phyloP scores from a whole-genome alignment of 352 stramenopile genomes.

The Blastocystis sp. region DNA sequence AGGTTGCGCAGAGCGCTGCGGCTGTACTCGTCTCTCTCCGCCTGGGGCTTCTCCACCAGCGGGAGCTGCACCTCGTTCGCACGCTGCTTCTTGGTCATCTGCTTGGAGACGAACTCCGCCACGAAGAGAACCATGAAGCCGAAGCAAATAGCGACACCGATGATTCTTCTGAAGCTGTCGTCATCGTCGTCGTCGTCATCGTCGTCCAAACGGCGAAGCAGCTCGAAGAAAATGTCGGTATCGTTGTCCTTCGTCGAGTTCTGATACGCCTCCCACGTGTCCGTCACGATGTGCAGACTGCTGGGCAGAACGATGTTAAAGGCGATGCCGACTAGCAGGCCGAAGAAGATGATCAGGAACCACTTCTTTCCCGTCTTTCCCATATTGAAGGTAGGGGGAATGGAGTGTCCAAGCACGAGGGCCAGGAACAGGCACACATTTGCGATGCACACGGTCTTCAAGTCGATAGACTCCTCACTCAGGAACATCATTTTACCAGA shows the following conservation, averaged over 20 bases:
- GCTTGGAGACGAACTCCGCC: conserved; percentile 49
- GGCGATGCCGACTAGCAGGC: conserved; percentile 22
- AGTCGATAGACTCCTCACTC: not conserved
- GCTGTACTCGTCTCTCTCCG: not conserved
- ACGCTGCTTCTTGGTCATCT: conserved; percentile 39
- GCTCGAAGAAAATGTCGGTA: not conserved
- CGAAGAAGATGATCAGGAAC: conserved; percentile 51
- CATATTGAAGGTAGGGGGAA: conserved; percentile 24
- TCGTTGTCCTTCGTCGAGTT: not conserved
- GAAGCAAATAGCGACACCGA: conserved; percentile 55
- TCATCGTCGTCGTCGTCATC: conserved; percentile 49
- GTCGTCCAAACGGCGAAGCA: not conserved
- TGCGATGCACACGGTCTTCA: not conserved
- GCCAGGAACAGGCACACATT: conserved; percentile 26
- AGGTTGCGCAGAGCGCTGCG: conserved; percentile 18
- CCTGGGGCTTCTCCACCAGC: not conserved
- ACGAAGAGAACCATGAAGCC: conserved; percentile 63
- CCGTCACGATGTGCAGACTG: conserved; percentile 56
- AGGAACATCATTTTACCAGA: conserved; percentile 30
- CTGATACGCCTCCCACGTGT: conserved; percentile 27
- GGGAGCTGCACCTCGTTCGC: conserved; percentile 10
- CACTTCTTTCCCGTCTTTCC: conserved; percentile 46
- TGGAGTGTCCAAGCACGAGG: conserved; percentile 42
- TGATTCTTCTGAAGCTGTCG: conserved; percentile 38
- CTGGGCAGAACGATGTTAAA: conserved; percentile 56